Conservation (phyloP, 139 green algal species). For the Eudorina sp. region DNA sequence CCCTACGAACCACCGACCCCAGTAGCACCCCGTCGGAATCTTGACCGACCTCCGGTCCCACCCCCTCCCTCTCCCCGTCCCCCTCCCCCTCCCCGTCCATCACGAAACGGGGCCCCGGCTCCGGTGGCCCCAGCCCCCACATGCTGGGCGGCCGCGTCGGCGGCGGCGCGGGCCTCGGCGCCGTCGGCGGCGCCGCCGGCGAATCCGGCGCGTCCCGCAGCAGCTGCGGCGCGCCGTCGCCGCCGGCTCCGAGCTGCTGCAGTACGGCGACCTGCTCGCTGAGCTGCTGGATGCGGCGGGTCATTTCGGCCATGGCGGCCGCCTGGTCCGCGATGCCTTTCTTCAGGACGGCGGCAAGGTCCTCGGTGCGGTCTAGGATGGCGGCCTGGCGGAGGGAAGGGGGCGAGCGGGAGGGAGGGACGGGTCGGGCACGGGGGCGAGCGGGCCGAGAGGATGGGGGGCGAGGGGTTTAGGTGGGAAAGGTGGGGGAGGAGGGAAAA, state of each 20-base stretch:
- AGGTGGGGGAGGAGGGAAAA: not conserved
- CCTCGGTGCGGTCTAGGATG: slow-evolving; percentile 16
- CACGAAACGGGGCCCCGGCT: not conserved
- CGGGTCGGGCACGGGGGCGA: not conserved
- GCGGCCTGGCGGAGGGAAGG: too few species aligned
- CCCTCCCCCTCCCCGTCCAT: not conserved
- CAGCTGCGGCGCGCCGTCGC: not conserved
- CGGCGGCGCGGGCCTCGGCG: not conserved
- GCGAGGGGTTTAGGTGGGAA: not conserved
- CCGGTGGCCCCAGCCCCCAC: not conserved
- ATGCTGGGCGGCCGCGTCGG: not conserved
- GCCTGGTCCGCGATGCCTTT: not conserved
- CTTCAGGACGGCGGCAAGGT: not conserved
- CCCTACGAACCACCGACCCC: not conserved
- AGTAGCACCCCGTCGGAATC: not conserved
- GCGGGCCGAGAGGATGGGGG: not conserved
- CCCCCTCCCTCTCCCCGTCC: not conserved
- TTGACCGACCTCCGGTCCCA: not conserved
- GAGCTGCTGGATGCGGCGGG: not conserved
- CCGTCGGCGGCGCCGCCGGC: not conserved
- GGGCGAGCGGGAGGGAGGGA: not conserved
- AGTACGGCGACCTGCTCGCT: not conserved
- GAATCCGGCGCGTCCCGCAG: not conserved
- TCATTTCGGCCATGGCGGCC: not conserved
- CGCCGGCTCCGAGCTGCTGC: not conserved